Base-by-base conservation (phyloP, 148 eudicot species). In the Dysphania ambrosioides region DNA sequence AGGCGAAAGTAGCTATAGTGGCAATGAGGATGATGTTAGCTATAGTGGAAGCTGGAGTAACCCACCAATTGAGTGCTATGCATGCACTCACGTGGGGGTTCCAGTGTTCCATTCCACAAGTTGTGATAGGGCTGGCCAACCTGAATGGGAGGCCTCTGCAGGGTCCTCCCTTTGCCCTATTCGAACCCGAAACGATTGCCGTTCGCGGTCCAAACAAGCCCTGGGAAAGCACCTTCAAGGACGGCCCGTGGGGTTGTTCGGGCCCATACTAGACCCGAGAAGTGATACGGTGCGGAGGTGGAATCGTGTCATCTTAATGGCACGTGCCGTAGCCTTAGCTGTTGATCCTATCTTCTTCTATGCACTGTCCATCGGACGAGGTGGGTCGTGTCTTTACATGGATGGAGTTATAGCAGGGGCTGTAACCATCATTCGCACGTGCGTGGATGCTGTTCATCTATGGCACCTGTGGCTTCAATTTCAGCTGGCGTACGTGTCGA, bases 91-190 rank as follows among this genome's bases (percentile, higher is more conserved):
- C 42, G 93, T 87, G 5, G 98, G 97, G 1, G 83, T 87, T 11
- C 98, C 98, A 1, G 96, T 62, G 0, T 95, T 95, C 83, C 98
- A 95, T 84, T 95, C 98, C 71, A 95, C 97, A 1, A 85, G 93
- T 79, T 95, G 98, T 70, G 96, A 92, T 82, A 83, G 79, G 29
- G 90, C 96, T 57, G 72, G 87, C 81, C 91, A 85, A 34, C 91
- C 92, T 51, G 87, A 92, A 70, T 95, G 98, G 98, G 90, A 92
- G 65, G 96, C 96, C 72, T 85, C 83, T 0, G 97, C 97, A 18
- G 97, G 97, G 31, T 92, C 97, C 1, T 95, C 96, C 7, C 79
- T 95, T 13, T 72, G 84, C 64, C 97, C 97, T 1, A 83, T 82
- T 35, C 82, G 75, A 8, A 35, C 74, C 72, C 82, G 84, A 27